phyloP scores from a whole-genome alignment of 768 basidiomycete genomes.

The Boletus rubropictus region DNA sequence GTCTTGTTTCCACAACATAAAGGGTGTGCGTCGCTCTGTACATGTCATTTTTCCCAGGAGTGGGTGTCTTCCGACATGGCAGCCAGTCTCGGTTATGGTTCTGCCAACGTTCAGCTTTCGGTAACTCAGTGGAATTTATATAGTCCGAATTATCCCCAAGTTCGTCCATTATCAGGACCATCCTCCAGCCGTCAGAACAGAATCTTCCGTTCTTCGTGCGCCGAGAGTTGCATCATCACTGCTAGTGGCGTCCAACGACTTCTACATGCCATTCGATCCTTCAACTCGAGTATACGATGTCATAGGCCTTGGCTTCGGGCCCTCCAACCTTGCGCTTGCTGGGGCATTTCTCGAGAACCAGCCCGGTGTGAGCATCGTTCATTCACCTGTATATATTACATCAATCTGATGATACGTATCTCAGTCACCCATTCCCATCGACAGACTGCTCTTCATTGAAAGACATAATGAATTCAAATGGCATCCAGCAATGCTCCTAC shows the following conservation, averaged over 20 bases:
- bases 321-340: conserved; percentile 48
- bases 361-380: conserved; percentile 7
- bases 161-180: background rate
- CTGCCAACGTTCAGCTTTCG: background rate
- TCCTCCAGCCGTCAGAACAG: background rate
- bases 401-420: background rate
- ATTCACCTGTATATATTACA: background rate
- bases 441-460: conserved; percentile 43
- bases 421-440: conserved; percentile 18
- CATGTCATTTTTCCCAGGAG: background rate
- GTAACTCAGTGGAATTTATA: background rate
- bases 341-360: conserved; percentile 42
- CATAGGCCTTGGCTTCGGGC: conserved; percentile 49
- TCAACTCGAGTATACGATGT: conserved; percentile 34
- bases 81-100: background rate
- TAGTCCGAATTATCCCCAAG: background rate
- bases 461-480: conserved; percentile 43
- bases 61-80: background rate
- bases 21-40: background rate
- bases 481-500: conserved; percentile 54
- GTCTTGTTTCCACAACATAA: no score
- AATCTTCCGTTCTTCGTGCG: background rate
- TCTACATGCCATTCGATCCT: conserved; percentile 4
- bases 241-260: background rate
- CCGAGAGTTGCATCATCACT: background rate